Conservation (phyloP, 768 basidiomycete species). For the Podaxis carcinomalis region DNA sequence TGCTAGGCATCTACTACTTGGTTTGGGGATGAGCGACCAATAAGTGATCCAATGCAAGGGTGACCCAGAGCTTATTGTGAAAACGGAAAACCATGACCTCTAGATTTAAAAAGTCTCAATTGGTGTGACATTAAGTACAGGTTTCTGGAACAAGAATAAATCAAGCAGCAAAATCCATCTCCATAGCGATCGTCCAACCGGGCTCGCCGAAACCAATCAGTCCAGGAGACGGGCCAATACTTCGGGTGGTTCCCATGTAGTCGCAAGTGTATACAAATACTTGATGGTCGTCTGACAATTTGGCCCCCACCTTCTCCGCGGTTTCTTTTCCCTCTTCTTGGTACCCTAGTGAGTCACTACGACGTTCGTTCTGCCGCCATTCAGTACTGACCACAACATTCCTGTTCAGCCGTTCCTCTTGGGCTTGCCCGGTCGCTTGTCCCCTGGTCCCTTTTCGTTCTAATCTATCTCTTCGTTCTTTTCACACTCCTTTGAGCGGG, state of each 20-base stretch:
- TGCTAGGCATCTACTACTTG: not conserved
- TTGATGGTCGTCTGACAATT: slow-evolving; percentile 23
- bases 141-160: not conserved
- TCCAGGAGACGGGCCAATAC: slow-evolving; percentile 14
- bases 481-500: slow-evolving; percentile 39
- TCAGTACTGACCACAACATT: slow-evolving; percentile 9
- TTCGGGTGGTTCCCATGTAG: slow-evolving; percentile 23
- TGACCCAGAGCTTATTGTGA: not conserved
- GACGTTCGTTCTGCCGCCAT: not conserved
- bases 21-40: too few relatives aligned
- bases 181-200: slow-evolving; percentile 7
- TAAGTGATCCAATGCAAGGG: not conserved
- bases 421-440: slow-evolving; percentile 69
- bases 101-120: not conserved
- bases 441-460: slow-evolving; percentile 34
- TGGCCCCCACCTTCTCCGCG: slow-evolving; percentile 22
- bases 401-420: slow-evolving; percentile 30
- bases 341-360: slow-evolving; percentile 32
- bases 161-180: not conserved
- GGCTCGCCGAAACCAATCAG: slow-evolving; percentile 8
- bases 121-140: not conserved
- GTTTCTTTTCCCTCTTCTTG: slow-evolving; percentile 26
- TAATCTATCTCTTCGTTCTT: slow-evolving; percentile 25
- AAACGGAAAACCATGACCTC: not conserved
- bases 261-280: slow-evolving; percentile 30